Conservation (phyloP, 305 asterid genomes). For the Vinca major region DNA sequence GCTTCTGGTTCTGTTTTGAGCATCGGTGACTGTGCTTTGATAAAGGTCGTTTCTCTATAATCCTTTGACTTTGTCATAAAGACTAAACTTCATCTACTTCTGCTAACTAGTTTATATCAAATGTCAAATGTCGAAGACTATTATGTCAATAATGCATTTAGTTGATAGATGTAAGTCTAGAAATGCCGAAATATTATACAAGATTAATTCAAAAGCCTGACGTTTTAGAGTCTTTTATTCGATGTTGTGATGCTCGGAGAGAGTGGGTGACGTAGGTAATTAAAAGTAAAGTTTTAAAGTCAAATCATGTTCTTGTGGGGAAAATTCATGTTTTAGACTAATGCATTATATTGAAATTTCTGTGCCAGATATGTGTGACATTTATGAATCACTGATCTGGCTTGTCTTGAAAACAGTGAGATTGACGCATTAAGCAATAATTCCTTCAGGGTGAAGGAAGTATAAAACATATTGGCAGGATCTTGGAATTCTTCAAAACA, state of each 20-base stretch:
- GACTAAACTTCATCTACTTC: not conserved
- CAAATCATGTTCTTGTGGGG: slow-evolving; percentile 3
- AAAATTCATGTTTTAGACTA: slow-evolving; percentile 6
- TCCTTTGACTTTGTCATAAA: not conserved
- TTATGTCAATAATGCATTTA: not conserved
- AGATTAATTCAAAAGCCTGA: not conserved
- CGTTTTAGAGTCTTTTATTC: not conserved
- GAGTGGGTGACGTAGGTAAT: not conserved
- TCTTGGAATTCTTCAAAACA: slow-evolving; percentile 66
- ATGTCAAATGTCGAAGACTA: not conserved
- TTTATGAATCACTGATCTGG: slow-evolving; percentile 23
- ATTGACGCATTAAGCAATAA: slow-evolving; percentile 21
- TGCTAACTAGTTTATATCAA: too few species aligned
- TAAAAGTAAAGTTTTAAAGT: slow-evolving; percentile 8
- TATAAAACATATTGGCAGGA: slow-evolving; percentile 60
- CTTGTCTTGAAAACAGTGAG: slow-evolving; percentile 37
- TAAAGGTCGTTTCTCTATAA: slow-evolving; percentile 39
- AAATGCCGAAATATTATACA: not conserved
- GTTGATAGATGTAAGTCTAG: not conserved
- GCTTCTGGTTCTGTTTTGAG: slow-evolving; percentile 28
- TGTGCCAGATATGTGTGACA: slow-evolving; percentile 20
- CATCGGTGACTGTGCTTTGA: slow-evolving; percentile 67
- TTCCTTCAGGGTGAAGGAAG: slow-evolving; percentile 45
- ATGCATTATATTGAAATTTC: slow-evolving; percentile 17
- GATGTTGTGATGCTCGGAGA: not conserved